These are phyloP conservation scores for Pseudogymnoascus sp. DNA, from an alignment of 2,329 filamentous ascomycete genomes.

Conservation along the genomic window DNA sequence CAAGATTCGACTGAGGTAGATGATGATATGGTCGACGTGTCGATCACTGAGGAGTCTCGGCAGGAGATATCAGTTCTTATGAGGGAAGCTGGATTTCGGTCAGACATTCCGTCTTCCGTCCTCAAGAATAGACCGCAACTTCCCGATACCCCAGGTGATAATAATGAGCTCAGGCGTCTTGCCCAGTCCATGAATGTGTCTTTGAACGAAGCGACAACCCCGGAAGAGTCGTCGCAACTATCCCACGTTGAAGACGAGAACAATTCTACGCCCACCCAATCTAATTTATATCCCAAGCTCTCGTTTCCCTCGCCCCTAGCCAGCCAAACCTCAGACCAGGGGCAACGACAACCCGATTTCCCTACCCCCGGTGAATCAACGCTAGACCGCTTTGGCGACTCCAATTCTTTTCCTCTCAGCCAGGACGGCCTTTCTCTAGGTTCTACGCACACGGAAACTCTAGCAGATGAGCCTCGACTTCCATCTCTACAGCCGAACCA, in stretches of 20 bases:
- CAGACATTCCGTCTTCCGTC: constrained; percentile 36
- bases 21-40: constrained; percentile 23
- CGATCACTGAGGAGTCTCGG: constrained; percentile 21
- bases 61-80: constrained; percentile 39
- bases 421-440: neutral
- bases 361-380: constrained; percentile 30
- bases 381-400: neutral
- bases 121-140: constrained; percentile 15
- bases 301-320: constrained; percentile 31
- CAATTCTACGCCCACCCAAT: constrained; percentile 9
- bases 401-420: neutral
- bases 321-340: constrained; percentile 38
- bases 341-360: constrained; percentile 41
- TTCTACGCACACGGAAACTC: neutral
- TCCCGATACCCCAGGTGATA: constrained; percentile 21
- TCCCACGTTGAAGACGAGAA: constrained; percentile 12
- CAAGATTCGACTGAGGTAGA: constrained; percentile 23
- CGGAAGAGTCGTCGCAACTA: neutral
- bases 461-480: neutral
- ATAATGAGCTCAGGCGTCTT: constrained; percentile 18
- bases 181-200: constrained; percentile 19
- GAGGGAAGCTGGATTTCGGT: constrained; percentile 41
- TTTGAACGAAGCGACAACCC: neutral
- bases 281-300: constrained; percentile 26
- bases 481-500: neutral